Evolutionary conservation across 2,329 filamentous ascomycete genomes (phyloP).

Genomic region (Colletotrichum tofieldiae): DNA sequence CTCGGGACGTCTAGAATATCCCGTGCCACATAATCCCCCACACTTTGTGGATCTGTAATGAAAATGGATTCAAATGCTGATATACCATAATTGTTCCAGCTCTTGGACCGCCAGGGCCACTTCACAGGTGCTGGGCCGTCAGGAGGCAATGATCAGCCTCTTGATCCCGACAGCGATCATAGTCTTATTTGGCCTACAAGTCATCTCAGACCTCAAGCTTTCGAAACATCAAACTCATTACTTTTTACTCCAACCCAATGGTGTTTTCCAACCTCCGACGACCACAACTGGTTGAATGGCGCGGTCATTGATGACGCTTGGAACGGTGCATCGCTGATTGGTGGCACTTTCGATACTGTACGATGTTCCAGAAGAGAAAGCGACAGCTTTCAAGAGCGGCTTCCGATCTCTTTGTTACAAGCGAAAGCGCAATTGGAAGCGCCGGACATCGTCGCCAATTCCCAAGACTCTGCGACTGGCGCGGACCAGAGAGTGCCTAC

Average conservation of each 20-base stretch:
- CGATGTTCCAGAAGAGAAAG: neutral
- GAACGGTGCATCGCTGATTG: neutral
- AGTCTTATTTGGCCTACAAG: neutral
- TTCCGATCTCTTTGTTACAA: neutral
- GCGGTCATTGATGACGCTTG: neutral
- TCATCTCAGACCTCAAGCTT: neutral
- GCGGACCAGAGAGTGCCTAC: neutral
- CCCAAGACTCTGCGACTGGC: neutral
- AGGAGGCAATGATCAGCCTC: neutral
- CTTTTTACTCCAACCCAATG: neutral
- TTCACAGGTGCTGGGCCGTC: neutral
- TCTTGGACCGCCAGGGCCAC: neutral
- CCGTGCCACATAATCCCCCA: neutral
- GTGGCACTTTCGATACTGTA: neutral
- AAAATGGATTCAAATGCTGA: neutral
- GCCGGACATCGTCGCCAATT: neutral
- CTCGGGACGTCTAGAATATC: neutral
- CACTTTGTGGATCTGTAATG: neutral
- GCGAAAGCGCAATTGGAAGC: neutral
- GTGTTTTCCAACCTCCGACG: neutral
- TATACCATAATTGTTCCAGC: neutral
- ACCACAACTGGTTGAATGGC: slow-evolving; percentile 2
- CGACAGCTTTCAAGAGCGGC: neutral
- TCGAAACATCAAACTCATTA: neutral
- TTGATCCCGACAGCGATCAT: neutral